Conservation (phyloP, 2,329 filamentous ascomycete genomes). For the Penicillium corylophilum region DNA sequence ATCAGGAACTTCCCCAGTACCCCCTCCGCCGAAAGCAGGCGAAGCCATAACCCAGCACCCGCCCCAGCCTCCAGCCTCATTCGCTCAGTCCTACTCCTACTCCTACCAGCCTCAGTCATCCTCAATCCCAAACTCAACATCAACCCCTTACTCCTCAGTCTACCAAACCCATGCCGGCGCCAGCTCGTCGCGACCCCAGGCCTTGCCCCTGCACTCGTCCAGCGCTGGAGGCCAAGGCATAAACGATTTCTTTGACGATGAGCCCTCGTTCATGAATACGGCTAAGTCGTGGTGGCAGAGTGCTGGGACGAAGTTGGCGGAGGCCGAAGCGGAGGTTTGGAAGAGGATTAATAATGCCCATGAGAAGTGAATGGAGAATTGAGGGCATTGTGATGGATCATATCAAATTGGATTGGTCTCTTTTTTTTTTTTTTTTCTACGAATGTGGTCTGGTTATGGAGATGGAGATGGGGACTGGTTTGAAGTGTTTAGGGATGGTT, state of each 20-base stretch:
- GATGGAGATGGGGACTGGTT: neutral
- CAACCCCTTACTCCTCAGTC: conserved; percentile 27
- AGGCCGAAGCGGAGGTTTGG: conserved; percentile 51
- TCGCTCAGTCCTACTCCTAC: conserved; percentile 18
- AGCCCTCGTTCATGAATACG: conserved; percentile 39
- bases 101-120: conserved; percentile 14
- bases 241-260: conserved; percentile 21
- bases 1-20: conserved; percentile 9
- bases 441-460: too few relatives aligned
- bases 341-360: conserved; percentile 45
- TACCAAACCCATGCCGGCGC: conserved; percentile 22
- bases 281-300: conserved; percentile 45
- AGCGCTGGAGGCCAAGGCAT: conserved; percentile 15
- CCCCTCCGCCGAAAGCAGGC: conserved; percentile 22
- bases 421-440: neutral
- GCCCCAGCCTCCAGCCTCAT: conserved; percentile 30
- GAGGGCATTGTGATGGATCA: neutral
- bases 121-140: conserved; percentile 24
- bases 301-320: conserved; percentile 42
- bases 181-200: conserved; percentile 6
- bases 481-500: neutral
- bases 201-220: conserved; percentile 16
- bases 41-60: conserved; percentile 5
- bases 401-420: neutral
- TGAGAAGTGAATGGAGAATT: conserved; percentile 18